These are phyloP conservation scores for Ogataea paraovalis DNA, from an alignment of 805 yeast genomes.

Conservation along the genomic window DNA sequence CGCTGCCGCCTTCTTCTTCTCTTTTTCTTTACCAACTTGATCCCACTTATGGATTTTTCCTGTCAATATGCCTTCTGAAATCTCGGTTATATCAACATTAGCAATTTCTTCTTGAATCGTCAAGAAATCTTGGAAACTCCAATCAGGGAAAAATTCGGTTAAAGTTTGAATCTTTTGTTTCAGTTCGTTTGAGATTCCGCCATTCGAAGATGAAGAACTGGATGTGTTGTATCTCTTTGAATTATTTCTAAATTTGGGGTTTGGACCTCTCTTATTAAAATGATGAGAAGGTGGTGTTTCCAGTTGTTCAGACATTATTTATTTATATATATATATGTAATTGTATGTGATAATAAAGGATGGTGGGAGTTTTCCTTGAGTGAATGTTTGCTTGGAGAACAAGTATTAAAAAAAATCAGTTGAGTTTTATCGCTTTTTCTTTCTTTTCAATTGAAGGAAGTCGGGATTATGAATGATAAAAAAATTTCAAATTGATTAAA, in stretches of 20 bases:
- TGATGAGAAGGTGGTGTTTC: slow-evolving; percentile 16
- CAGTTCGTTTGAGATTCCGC: slow-evolving; percentile 20
- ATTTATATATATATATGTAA: slow-evolving; percentile 18
- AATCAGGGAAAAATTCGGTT: slow-evolving; percentile 87
- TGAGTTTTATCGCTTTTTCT: neutral
- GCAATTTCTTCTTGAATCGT: slow-evolving; percentile 69
- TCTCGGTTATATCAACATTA: slow-evolving; percentile 65
- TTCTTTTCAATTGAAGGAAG: neutral
- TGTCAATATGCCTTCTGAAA: slow-evolving; percentile 83
- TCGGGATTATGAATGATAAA: neutral
- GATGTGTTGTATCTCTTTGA: slow-evolving; percentile 38
- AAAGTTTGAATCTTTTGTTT: slow-evolving; percentile 50
- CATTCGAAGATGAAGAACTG: slow-evolving; percentile 21
- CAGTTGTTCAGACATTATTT: slow-evolving; percentile 30
- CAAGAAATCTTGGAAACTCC: slow-evolving; percentile 82
- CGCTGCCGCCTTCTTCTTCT: slow-evolving; percentile 38
- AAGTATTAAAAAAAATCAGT: neutral
- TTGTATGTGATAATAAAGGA: neutral
- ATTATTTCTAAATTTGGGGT: slow-evolving; percentile 39
- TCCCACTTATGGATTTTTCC: slow-evolving; percentile 94
- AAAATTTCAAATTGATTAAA: neutral
- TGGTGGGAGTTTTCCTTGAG: neutral
- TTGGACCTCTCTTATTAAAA: slow-evolving; percentile 19
- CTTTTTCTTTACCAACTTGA: slow-evolving; percentile 72
- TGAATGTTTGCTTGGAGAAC: neutral